Evolutionary conservation across 257 asterid species (phyloP).

Genomic region (Fraxinus excelsior): DNA sequence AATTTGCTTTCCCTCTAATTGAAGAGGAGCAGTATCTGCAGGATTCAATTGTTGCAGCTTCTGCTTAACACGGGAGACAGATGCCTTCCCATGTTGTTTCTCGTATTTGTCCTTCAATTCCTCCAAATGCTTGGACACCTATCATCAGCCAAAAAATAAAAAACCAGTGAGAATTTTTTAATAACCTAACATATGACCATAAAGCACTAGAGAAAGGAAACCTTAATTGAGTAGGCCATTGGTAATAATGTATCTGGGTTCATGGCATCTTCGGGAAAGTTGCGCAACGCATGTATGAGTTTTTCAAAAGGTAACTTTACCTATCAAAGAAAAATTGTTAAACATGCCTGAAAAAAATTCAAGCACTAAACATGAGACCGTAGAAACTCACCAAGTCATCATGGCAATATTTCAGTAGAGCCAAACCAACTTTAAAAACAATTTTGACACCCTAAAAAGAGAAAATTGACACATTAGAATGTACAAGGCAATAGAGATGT

Average conservation of each 20-base stretch:
- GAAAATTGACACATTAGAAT: constrained; percentile 15
- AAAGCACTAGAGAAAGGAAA: constrained; percentile 19
- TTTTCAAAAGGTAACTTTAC: constrained; percentile 92
- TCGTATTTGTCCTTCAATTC: constrained; percentile 73
- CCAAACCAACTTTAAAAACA: constrained; percentile 91
- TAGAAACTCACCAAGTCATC: constrained; percentile 73
- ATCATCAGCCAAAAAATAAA: constrained; percentile 8
- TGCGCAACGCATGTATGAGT: constrained; percentile 79
- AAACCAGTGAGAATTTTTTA: neutral
- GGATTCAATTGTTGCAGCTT: constrained; percentile 41
- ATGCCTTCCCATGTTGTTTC: constrained; percentile 52
- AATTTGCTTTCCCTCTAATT: neutral
- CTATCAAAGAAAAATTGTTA: constrained; percentile 37
- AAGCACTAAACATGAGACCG: constrained; percentile 17
- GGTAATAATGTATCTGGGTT: constrained; percentile 87
- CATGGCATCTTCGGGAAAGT: constrained; percentile 95
- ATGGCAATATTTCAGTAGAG: constrained; percentile 87
- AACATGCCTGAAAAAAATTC: neutral
- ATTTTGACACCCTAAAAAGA: constrained; percentile 74
- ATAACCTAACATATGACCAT: neutral
- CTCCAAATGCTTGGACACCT: constrained; percentile 76
- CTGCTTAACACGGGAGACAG: constrained; percentile 43
- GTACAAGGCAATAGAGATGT: constrained; percentile 21
- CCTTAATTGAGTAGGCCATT: constrained; percentile 91
- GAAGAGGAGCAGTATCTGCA: neutral